Base-by-base conservation (phyloP, 139 green algal genomes). In the Coelastrella sp. region DNA sequence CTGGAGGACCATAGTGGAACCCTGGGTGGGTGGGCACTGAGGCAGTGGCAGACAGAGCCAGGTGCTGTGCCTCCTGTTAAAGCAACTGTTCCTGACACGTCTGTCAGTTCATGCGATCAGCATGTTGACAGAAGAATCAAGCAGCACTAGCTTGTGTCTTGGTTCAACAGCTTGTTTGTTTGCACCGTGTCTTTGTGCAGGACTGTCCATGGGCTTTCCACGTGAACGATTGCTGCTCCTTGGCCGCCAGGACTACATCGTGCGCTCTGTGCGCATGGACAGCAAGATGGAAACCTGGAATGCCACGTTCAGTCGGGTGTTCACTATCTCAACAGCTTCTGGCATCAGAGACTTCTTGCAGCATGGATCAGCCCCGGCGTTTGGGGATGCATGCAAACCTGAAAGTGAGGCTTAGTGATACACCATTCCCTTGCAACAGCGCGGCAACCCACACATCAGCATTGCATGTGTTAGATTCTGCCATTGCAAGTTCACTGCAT, bases 221-320 rank as follows among this genome's bases (percentile, higher is more conserved):
- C 73, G 67, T 6, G 79, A 88, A 6, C 41, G 67, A 13, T 73
- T 84, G n/a, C 85, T 98, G 34, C 66, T 93, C 34, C 27, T 98
- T 23, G 94, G 91, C 1, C 86, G 95, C 2, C 87, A 94, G 72
- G 95, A 98, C 77, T 97, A 91, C 53, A 71, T 90, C 19, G 86
- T 98, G 63, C 91, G 91, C 15, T 93, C 92, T 19, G 67, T 97
- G 82, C 89, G 94, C 35, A 62, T 87, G 1, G 81, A 83, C 62
- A 89, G 23, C 30, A 63, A 81, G 62, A 41, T 51, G 23, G 79
- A 89, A 67, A 88, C 80, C 3, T 95, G 91, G 91, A 95, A 95
- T 64, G 91, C 93, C 66, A 93, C 92, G 1, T 95, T 91, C 86
- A 72, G 79, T 30, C 45, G 72, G 27, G 35, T 94, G 40, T 43